These are phyloP conservation scores for Moricandia moricandioides DNA, from an alignment of 345 rosid genomes.

Conservation along the genomic window DNA sequence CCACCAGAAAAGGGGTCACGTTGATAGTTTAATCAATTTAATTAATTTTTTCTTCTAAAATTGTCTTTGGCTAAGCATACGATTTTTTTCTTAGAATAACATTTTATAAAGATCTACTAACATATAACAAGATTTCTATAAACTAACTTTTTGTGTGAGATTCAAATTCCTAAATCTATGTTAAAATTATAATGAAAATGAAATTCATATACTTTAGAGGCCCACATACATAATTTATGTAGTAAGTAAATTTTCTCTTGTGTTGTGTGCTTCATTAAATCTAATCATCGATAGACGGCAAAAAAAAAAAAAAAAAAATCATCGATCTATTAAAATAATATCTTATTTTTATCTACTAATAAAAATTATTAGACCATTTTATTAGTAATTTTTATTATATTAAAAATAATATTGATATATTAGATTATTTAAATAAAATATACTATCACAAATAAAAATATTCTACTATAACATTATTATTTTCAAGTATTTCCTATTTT, in stretches of 20 bases:
- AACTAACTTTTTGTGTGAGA: not conserved
- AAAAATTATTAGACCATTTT: no score
- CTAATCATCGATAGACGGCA: no score
- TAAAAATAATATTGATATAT: no score
- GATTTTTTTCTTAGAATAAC: not conserved
- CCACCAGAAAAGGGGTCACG: constrained; percentile 23
- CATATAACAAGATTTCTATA: not conserved
- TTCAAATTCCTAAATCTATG: constrained; percentile 1
- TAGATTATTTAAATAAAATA: no score
- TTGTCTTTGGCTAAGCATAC: not conserved
- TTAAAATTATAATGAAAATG: not conserved
- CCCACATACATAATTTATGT: constrained; percentile 1
- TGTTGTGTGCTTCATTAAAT: not conserved
- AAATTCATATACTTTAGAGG: not conserved
- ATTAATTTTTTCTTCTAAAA: not conserved
- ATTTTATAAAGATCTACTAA: not conserved
- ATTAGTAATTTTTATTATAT: no score
- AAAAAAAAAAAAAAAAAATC: no score
- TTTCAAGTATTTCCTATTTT: no score
- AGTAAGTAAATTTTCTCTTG: not conserved
- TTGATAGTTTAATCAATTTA: not conserved
- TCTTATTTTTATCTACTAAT: no score
- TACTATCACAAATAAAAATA: no score
- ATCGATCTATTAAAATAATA: no score
- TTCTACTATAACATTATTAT: no score